Conservation (phyloP, 148 eudicot species). For the Rhododendron williamsianum region DNA sequence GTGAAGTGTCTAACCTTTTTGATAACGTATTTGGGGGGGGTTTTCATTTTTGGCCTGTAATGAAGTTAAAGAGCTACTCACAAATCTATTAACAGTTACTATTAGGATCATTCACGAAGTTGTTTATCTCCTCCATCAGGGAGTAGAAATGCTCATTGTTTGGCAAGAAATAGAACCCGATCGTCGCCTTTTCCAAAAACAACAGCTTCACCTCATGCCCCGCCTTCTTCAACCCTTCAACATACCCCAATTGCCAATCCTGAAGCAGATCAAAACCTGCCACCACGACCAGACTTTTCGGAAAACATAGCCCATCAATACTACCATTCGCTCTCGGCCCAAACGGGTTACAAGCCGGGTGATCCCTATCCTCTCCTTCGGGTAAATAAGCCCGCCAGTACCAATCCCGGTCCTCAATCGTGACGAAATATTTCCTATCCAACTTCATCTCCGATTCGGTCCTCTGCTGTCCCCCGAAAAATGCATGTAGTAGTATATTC, state of each 20-base stretch:
- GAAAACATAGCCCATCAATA: slow-evolving; percentile 34
- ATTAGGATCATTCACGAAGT: slow-evolving; percentile 39
- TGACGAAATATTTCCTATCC: slow-evolving; percentile 74
- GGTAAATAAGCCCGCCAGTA: slow-evolving; percentile 83
- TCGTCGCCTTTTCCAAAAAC: slow-evolving; percentile 58
- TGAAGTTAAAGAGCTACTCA: neutral
- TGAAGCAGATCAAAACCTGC: slow-evolving; percentile 74
- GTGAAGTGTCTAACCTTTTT: slow-evolving; percentile 20
- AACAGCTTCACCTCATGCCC: slow-evolving; percentile 53
- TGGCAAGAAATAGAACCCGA: slow-evolving; percentile 86
- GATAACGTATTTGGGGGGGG: slow-evolving; percentile 18
- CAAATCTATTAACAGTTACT: slow-evolving; percentile 26
- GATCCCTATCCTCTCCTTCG: slow-evolving; percentile 73
- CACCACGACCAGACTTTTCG: slow-evolving; percentile 63
- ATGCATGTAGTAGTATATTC: slow-evolving; percentile 56
- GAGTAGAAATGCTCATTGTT: slow-evolving; percentile 66
- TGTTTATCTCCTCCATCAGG: slow-evolving; percentile 60
- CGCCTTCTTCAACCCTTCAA: slow-evolving; percentile 46
- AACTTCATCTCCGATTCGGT: slow-evolving; percentile 54
- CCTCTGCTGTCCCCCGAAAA: slow-evolving; percentile 65
- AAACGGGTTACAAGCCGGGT: slow-evolving; percentile 82
- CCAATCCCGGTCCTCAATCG: slow-evolving; percentile 80
- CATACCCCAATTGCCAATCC: slow-evolving; percentile 80
- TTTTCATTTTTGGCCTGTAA: neutral
- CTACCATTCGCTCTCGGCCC: slow-evolving; percentile 47